Base-by-base conservation (phyloP, 1,139 yeast genomes). In the Kurtzmaniella quercitrusa region DNA sequence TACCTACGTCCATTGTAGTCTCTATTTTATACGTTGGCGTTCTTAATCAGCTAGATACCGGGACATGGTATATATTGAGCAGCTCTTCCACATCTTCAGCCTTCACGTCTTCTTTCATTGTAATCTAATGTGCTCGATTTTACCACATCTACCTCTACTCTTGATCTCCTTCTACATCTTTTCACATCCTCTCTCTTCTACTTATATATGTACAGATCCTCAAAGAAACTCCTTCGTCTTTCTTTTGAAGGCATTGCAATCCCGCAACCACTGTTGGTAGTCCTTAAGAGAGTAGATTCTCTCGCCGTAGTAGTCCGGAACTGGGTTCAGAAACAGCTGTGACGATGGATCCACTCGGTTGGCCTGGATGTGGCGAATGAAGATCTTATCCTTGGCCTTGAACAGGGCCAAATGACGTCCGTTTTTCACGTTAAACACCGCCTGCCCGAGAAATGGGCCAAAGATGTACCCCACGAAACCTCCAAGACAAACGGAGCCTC, bases 291-390 rank as follows among this genome's bases (percentile, higher is more conserved):
- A 85, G 47, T 90, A 89, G 50, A 93, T 91, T 65, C 88, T 87
- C 67, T 93, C 98, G 29, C 98, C 98, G 60, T 93, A 93, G 67
- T 90, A 94, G 63, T 93, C 98, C 16, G 98, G 97, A 38, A 93
- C 95, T 10, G 98, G 98, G 65, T 93, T 93, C 48, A 93, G 80
- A 65, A 89, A 84, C 57, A 91, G 82, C 67, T 90, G 96, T 44
- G 88, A 82, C n/a, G 91, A 78, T 11, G 98, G 96, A 65, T 93
- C 96, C 37, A 91, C 97, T 55, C 98, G 76, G 65, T 89, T 85
- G 48, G 71, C 70, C 55, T 79, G 80, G 51, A 93, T 78, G 58
- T 81, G 93, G 50, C 78, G 75, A 60, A 91, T 73, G 55, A 91
- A 93, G 39, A 76, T 73, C 52, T 80, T 77, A 59, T 93, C 93